A percentile compares a stretch with the other conserved stretches of the same genome.
phyloP scores from a whole-genome alignment of 1,284 basidiomycete species.

The Fomitopsis betulina region DNA sequence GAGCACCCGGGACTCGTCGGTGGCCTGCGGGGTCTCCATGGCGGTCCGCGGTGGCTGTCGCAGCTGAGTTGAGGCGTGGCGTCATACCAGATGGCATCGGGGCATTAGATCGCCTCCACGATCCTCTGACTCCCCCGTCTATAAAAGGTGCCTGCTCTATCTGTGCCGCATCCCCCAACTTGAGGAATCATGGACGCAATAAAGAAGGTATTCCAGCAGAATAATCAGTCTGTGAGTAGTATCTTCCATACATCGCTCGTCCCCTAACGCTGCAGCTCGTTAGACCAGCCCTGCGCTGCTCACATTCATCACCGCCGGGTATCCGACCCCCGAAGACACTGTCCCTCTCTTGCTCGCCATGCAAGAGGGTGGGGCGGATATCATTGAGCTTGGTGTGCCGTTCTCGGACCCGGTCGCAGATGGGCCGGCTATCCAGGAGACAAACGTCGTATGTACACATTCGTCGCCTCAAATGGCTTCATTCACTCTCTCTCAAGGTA shows the following conservation, averaged over 20 bases:
- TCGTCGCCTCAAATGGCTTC: constrained; percentile 1
- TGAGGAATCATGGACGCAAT: constrained; percentile 64
- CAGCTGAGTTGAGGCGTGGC: not conserved
- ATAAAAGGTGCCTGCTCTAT: constrained; percentile 4
- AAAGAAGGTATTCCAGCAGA: constrained; percentile 69
- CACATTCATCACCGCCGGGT: constrained; percentile 92
- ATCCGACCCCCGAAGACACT: constrained; percentile 74
- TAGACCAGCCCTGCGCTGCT: constrained; percentile 74
- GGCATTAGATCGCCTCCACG: constrained; percentile 4
- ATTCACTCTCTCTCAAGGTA: constrained; percentile 44
- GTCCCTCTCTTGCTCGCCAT: constrained; percentile 88
- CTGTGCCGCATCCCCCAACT: constrained; percentile 8
- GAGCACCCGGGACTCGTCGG: constrained; percentile 75
- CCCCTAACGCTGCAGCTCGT: not conserved
- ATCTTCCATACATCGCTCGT: not conserved
- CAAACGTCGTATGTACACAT: constrained; percentile 72
- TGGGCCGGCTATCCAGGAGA: constrained; percentile 87
- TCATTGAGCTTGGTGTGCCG: constrained; percentile 95
- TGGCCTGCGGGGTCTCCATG: constrained; percentile 46
- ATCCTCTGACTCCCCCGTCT: not conserved
- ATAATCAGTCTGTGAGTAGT: constrained; percentile 55
- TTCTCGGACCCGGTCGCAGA: constrained; percentile 98
- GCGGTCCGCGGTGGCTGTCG: not conserved
- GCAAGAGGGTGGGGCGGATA: constrained; percentile 89
- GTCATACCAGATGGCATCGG: constrained; percentile 4